Evolutionary conservation across 805 yeast species (phyloP).

Genomic region (Saturnispora gosingensis): DNA sequence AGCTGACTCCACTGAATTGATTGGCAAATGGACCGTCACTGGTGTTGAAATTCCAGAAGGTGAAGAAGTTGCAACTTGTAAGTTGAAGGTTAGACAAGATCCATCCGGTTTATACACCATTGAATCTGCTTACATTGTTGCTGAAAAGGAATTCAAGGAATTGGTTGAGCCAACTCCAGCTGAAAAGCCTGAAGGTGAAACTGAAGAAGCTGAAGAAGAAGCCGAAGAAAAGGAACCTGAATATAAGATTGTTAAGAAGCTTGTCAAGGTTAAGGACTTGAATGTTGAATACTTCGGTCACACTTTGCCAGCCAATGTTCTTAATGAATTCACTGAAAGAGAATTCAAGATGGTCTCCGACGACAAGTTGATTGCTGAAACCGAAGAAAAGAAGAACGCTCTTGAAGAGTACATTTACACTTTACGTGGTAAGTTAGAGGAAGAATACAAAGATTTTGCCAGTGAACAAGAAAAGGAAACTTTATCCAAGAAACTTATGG

Average conservation of each 20-base stretch:
- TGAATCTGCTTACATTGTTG: slow-evolving; percentile 91
- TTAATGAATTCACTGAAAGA: slow-evolving; percentile 62
- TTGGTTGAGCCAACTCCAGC: slow-evolving; percentile 56
- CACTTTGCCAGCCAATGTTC: slow-evolving; percentile 45
- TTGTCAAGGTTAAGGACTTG: slow-evolving; percentile 84
- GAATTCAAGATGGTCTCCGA: slow-evolving; percentile 79
- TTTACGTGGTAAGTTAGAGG: slow-evolving; percentile 94
- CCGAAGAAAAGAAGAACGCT: slow-evolving; percentile 97
- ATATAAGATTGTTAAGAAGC: slow-evolving; percentile 83
- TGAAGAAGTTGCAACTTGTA: slow-evolving; percentile 69
- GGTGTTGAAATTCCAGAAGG: slow-evolving; percentile 81
- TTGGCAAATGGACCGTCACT: slow-evolving; percentile 78
- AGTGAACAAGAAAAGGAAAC: slow-evolving; percentile 82
- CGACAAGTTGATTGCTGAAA: slow-evolving; percentile 95
- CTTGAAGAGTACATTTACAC: slow-evolving; percentile 97
- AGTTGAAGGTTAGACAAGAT: slow-evolving; percentile 92
- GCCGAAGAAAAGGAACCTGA: slow-evolving; percentile 65
- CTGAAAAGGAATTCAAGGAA: slow-evolving; percentile 85
- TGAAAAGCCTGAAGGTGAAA: slow-evolving; percentile 37
- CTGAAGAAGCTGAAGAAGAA: slow-evolving; percentile 22
- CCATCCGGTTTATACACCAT: slow-evolving; percentile 92
- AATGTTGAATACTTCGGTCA: slow-evolving; percentile 50
- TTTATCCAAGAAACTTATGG: slow-evolving; percentile 60
- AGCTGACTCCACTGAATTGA: slow-evolving; percentile 49
- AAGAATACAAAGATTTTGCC: slow-evolving; percentile 80